Base-by-base conservation (phyloP, 371 early-diverging fungal genomes). In the Mortierella sp. region DNA sequence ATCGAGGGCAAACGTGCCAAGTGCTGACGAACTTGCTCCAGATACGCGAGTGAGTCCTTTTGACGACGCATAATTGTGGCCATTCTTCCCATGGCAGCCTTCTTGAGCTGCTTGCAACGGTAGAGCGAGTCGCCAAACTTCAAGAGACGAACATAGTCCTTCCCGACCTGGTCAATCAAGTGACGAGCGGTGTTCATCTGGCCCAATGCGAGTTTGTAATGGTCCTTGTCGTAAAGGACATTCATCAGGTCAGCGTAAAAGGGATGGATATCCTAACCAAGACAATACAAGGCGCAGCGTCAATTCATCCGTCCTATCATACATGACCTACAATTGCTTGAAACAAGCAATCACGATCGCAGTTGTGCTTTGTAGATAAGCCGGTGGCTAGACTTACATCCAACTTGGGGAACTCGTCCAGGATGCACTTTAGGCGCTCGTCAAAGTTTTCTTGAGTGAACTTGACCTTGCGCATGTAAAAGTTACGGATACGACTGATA, bases 231-330 rank as follows among this genome's bases (percentile, higher is more conserved):
- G 87, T 99, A 99, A 52, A 99, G 89, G 26, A 99, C 99, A 85
- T 99, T 99, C 95, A 99, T 98, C 72, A 99, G 84, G 83, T 99
- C 99, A n/a, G 98, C 90, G 81, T 99, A 99, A 87, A 99, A 99
- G 19, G 99, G 99, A 82, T 99, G 99, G 67, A 99, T 96, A 80
- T 98, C 99, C 91, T 94, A 83, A 0, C 34, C 47, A 14, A n/a
- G 16, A 18, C 12, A 38, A 28, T 41, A 16, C 16, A 24, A 39
- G 23, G 14, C 28, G n/a, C 0, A 24, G 28, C 9, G 14, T n/a
- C 47, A 30, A 47, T 31, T 42, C n/a, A n/a, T n/a, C n/a, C n/a
- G n/a, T n/a, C n/a, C n/a, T n/a, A n/a, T n/a, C n/a, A n/a, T n/a
- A n/a, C n/a, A n/a, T n/a, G n/a, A n/a, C n/a, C n/a, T n/a, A n/a